A percentile compares a stretch with the other conserved stretches of the same genome.
phyloP scores from a whole-genome alignment of 768 basidiomycete genomes.

The Saitozyma podzolica region DNA sequence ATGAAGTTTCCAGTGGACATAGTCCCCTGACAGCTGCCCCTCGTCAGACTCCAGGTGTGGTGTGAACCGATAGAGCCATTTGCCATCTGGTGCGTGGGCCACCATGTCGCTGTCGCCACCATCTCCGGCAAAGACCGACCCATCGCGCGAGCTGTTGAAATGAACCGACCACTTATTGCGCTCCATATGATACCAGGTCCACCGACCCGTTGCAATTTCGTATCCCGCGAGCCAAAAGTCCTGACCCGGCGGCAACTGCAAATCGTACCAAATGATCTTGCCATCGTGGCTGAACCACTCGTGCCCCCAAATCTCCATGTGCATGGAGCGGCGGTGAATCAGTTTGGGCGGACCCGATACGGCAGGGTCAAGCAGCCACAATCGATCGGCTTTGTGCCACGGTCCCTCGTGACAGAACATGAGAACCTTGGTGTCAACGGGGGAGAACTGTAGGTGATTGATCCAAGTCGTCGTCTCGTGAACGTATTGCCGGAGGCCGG shows the following conservation, averaged over 20 bases:
- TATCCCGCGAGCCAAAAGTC: slow-evolving; percentile 28
- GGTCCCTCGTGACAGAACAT: slow-evolving; percentile 32
- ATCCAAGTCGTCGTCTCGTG: slow-evolving; percentile 24
- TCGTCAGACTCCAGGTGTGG: slow-evolving; percentile 13
- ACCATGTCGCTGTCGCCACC: slow-evolving; percentile 26
- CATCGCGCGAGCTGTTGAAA: slow-evolving; percentile 10
- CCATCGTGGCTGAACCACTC: slow-evolving; percentile 27
- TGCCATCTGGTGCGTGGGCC: slow-evolving; percentile 11
- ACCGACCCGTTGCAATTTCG: slow-evolving; percentile 17
- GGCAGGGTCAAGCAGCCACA: slow-evolving; percentile 16
- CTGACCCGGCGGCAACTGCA: slow-evolving; percentile 25
- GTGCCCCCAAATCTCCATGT: slow-evolving; percentile 34
- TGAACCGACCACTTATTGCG: slow-evolving; percentile 28
- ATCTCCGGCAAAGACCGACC: slow-evolving; percentile 21
- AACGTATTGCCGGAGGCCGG: slow-evolving; percentile 17
- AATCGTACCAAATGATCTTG: slow-evolving; percentile 23
- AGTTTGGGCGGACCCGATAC: slow-evolving; percentile 4
- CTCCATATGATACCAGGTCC: slow-evolving; percentile 17
- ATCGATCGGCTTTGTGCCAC: slow-evolving; percentile 26
- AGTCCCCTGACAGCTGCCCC: no score
- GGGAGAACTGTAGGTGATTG: slow-evolving; percentile 27
- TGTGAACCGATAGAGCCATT: slow-evolving; percentile 22
- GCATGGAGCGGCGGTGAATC: slow-evolving; percentile 24
- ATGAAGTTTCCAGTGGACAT: slow-evolving; percentile 19
- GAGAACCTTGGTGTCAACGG: slow-evolving; percentile 17